Conservation (phyloP, 2,329 filamentous ascomycete genomes). For the Sporothrix humicola region DNA sequence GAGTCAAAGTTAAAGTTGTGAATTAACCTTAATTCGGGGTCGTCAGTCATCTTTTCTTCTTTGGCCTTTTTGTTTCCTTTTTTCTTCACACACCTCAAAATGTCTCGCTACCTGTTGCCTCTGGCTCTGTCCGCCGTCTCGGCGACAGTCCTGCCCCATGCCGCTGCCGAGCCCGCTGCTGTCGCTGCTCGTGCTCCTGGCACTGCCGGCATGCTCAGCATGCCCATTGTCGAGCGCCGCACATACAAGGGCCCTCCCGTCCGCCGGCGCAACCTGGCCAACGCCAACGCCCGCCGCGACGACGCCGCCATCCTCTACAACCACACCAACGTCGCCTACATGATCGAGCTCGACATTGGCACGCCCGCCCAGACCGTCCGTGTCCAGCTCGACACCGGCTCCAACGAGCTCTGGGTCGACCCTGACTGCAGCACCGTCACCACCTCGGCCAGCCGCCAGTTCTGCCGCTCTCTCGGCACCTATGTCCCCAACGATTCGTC, state of each 20-base stretch:
- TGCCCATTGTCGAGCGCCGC: constrained; percentile 33
- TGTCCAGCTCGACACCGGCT: constrained; percentile 60
- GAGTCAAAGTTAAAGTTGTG: neutral
- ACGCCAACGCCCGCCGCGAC: constrained; percentile 15
- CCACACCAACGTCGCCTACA: constrained; percentile 36
- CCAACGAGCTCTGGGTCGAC: constrained; percentile 65
- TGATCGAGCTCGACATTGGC: constrained; percentile 50
- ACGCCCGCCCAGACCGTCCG: constrained; percentile 56
- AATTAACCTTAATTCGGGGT: constrained; percentile 13
- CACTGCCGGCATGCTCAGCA: constrained; percentile 28
- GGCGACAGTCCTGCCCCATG: constrained; percentile 27
- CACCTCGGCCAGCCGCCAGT: constrained; percentile 42
- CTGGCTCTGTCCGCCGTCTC: constrained; percentile 34
- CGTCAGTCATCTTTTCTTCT: neutral
- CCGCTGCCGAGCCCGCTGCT: neutral
- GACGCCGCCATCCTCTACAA: constrained; percentile 34
- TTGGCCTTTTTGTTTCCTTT: neutral
- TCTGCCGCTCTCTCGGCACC: constrained; percentile 50
- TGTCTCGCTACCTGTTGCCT: constrained; percentile 29
- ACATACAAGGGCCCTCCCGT: neutral
- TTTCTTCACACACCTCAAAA: neutral
- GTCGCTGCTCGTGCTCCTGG: constrained; percentile 1
- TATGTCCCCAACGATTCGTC: constrained; percentile 49
- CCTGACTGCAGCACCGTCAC: constrained; percentile 57
- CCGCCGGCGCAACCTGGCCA: constrained; percentile 4